Evolutionary conservation across 108 stramenopile genomes (phyloP).

Genomic region (Schizochytrium sp.): DNA sequence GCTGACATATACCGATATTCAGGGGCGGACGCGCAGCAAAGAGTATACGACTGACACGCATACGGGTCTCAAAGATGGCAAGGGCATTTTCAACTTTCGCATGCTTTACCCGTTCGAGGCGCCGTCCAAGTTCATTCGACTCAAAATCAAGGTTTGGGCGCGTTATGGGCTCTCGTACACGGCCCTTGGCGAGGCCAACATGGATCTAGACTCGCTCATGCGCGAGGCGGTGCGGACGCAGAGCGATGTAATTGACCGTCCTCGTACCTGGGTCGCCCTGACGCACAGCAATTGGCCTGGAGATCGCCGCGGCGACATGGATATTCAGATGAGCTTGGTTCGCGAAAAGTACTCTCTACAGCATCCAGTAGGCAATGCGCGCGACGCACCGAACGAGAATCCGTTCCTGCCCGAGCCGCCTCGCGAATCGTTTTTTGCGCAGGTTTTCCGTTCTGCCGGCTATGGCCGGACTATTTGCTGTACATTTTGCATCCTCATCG

Average conservation of each 20-base stretch:
- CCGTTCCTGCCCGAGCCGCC: not conserved
- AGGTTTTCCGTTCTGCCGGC: not conserved
- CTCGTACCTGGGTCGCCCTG: not conserved
- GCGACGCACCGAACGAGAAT: not conserved
- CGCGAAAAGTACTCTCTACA: not conserved
- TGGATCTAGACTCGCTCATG: not conserved
- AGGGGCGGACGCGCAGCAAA: not conserved
- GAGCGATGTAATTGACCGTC: not conserved
- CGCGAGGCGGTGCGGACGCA: not conserved
- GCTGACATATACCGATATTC: not conserved
- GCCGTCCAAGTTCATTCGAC: not conserved
- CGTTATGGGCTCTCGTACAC: not conserved
- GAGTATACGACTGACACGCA: not conserved
- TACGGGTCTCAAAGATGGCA: not conserved
- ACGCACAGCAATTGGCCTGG: constrained; percentile 2
- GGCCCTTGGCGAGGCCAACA: not conserved
- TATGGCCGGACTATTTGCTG: not conserved
- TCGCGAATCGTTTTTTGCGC: not conserved
- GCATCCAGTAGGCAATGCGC: not conserved
- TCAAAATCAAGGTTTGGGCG: not conserved
- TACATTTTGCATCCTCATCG: not conserved
- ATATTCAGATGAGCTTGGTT: not conserved
- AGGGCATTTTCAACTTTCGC: not conserved
- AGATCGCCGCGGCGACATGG: not conserved
- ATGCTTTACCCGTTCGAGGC: not conserved